These are phyloP conservation scores for Ascochyta viciae-villosae DNA, from an alignment of 2,329 filamentous ascomycete species.

Conservation along the genomic window DNA sequence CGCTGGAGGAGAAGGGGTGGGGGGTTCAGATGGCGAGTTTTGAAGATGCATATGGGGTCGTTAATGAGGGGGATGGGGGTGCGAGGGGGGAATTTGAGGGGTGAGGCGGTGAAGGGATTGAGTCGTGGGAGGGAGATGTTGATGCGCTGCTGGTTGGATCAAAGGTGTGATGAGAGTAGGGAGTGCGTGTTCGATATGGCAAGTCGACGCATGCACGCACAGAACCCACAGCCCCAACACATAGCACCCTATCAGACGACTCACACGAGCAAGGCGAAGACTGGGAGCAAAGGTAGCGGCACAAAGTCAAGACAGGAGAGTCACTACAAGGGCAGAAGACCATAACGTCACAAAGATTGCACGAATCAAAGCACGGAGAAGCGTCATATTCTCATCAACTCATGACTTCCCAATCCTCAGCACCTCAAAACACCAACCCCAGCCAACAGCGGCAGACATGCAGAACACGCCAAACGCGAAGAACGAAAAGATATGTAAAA, in stretches of 20 bases:
- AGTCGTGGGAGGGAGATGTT: no score
- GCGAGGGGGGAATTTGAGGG: constrained; percentile 40
- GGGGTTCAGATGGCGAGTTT: constrained; percentile 46
- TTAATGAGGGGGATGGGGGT: constrained; percentile 42
- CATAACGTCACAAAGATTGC: neutral
- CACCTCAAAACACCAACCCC: neutral
- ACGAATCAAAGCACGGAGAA: neutral
- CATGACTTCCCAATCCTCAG: constrained; percentile 1
- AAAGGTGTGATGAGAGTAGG: no score
- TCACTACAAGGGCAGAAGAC: no score
- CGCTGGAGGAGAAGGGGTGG: constrained; percentile 34
- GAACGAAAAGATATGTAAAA: no score
- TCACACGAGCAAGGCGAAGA: no score
- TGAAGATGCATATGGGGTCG: constrained; percentile 47
- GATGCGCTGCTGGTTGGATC: no score
- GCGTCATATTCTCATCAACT: constrained; percentile 7
- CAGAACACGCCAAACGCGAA: neutral
- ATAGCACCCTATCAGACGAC: no score
- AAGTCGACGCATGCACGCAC: no score
- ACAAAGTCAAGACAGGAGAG: no score
- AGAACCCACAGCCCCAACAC: no score
- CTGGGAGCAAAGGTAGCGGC: no score
- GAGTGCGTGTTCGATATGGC: no score
- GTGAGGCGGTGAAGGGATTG: constrained; percentile 16
- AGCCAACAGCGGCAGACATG: neutral